Evolutionary conservation across 179 eudicot species (phyloP).

Genomic region (Beta macrorhiza): DNA sequence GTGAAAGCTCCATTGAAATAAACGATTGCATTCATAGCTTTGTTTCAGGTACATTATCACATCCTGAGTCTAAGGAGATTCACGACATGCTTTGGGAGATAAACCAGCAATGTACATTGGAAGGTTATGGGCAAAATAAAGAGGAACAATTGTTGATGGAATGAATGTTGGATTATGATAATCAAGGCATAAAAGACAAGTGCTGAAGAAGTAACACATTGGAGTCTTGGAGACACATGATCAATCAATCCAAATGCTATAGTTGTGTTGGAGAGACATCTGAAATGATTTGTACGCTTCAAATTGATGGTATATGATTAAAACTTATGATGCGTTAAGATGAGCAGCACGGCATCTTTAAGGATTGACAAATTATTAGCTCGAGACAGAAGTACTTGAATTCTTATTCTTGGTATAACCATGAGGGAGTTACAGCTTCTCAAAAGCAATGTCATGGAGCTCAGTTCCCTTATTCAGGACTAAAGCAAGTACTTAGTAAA

Average conservation of each 20-base stretch:
- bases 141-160: conserved; percentile 18
- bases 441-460: background rate
- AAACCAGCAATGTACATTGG: conserved; percentile 27
- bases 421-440: background rate
- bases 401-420: background rate
- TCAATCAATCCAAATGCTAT: background rate
- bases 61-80: conserved; percentile 35
- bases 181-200: background rate
- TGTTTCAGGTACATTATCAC: conserved; percentile 29
- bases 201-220: background rate
- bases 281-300: background rate
- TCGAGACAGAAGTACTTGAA: background rate
- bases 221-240: background rate
- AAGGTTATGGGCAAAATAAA: conserved; percentile 1
- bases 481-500: background rate
- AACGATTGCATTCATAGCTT: conserved; percentile 34
- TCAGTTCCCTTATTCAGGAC: background rate
- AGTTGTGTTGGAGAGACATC: background rate
- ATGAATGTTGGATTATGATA: background rate
- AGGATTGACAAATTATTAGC: background rate
- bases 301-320: background rate
- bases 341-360: background rate
- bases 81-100: conserved; percentile 33
- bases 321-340: background rate
- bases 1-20: conserved; percentile 50